Conservation (phyloP, 2,329 filamentous ascomycete genomes). For the Alternaria conjuncta region DNA sequence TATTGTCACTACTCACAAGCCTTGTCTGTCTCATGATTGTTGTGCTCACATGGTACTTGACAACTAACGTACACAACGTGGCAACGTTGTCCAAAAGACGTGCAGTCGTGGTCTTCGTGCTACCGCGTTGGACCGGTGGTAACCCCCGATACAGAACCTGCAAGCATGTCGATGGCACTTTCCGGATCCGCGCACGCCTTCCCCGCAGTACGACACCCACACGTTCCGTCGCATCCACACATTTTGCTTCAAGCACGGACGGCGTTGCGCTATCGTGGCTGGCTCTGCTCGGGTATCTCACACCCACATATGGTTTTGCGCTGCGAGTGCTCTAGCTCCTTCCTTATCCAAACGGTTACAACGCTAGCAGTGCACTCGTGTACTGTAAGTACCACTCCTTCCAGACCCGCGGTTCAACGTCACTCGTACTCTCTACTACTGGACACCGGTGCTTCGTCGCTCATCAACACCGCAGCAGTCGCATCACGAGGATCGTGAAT, state of each 20-base stretch:
- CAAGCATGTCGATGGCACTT: conserved; percentile 9
- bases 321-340: neutral
- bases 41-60: neutral
- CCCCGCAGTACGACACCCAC: conserved; percentile 13
- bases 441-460: conserved; percentile 10
- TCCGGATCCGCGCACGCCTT: conserved; percentile 8
- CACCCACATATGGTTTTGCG: neutral
- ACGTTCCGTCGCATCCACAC: neutral
- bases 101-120: neutral
- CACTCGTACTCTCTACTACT: neutral
- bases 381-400: neutral
- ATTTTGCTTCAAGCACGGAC: neutral
- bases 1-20: conserved; percentile 1
- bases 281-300: neutral
- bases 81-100: neutral
- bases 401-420: neutral
- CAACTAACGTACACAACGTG: neutral
- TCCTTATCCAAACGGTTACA: neutral
- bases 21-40: neutral
- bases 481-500: conserved; percentile 24
- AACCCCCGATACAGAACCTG: neutral
- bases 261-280: neutral
- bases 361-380: neutral
- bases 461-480: conserved; percentile 20
- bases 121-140: neutral